phyloP scores from a whole-genome alignment of 2,329 filamentous ascomycete species.

The Stagonosporopsis chrysanthemi region DNA sequence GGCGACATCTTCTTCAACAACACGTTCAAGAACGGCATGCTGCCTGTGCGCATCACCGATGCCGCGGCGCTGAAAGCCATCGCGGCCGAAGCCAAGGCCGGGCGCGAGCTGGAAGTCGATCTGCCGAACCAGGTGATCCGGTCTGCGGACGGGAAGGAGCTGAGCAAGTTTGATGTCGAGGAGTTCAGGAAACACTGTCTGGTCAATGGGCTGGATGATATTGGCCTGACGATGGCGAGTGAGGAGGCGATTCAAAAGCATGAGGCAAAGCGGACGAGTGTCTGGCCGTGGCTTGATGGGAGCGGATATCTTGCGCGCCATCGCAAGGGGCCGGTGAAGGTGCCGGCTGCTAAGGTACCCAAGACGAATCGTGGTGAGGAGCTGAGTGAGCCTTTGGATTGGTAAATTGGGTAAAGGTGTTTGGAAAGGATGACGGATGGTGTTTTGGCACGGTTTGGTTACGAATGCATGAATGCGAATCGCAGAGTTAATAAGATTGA shows the following conservation, averaged over 20 bases:
- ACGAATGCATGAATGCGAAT: constrained; percentile 2
- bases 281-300: constrained; percentile 93
- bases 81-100: constrained; percentile 77
- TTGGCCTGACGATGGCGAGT: constrained; percentile 90
- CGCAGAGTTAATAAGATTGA: constrained; percentile 4
- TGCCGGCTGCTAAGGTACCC: constrained; percentile 74
- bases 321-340: constrained; percentile 65
- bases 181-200: constrained; percentile 94
- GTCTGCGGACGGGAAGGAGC: constrained; percentile 73
- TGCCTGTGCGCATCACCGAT: constrained; percentile 80
- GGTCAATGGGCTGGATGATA: constrained; percentile 92
- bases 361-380: constrained; percentile 89
- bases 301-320: constrained; percentile 75
- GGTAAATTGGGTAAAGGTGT: constrained; percentile 62
- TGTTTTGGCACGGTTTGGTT: constrained; percentile 1
- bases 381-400: constrained; percentile 86
- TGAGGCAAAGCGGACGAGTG: constrained; percentile 76
- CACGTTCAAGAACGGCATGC: constrained; percentile 99
- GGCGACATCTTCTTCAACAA: constrained; percentile 99
- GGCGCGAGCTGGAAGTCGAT: constrained; percentile 87
- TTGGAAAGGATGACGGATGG: background rate
- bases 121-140: constrained; percentile 85
- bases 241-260: constrained; percentile 87
- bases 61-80: constrained; percentile 71
- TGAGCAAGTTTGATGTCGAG: constrained; percentile 86